Base-by-base conservation (phyloP, 148 eudicot genomes). In the Hydrangea macrophylla region DNA sequence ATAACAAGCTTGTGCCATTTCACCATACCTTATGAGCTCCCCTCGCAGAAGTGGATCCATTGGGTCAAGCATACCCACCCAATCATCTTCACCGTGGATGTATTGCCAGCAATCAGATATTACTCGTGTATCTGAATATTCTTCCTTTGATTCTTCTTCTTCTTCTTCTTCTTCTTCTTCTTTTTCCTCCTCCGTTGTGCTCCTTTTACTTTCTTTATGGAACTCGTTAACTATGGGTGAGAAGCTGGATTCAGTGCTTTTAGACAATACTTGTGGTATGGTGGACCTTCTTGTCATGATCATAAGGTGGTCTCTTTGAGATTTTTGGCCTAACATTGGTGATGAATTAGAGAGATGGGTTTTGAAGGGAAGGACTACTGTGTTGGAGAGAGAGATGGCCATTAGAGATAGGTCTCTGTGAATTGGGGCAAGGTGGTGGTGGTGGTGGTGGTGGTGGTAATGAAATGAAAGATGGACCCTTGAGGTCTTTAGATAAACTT, bases 1-100 rank as follows among this genome's bases (percentile, higher is more conserved):
- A 64, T 90, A 87, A 59, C 92, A 85, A 2, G 96, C 83, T 58
- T 87, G 92, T 18, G 96, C 85, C 88, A 90, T 79, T 20, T 85
- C 93, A 0, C 92, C 96, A 55, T 88, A 88, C 0, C 90, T 70
- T 56, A 87, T 80, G 7, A 90, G 42, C 73, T 85, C 88, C 25
- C 78, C 50, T 27, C 90, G 73, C 32, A 87, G 26, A 0, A 75
- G 32, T 10, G 80, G 73, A 40, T 87, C 78, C 72, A 85, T 70
- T 2, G 96, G 92, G 66, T 90, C 90, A 10, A 90, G 85, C 65
- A 87, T 39, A 48, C 90, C 88, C 23, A 32, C 88, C 96, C 90
- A 90, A 33, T 85, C 84, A 71, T 75, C 64, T 28, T 69, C 78
- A 23, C 96, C 92, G 55, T 78, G 88, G 26, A 90, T 73, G 26